These are phyloP conservation scores for Podila minutissima DNA, from an alignment of 192 early-diverging fungal genomes.

Conservation along the genomic window DNA sequence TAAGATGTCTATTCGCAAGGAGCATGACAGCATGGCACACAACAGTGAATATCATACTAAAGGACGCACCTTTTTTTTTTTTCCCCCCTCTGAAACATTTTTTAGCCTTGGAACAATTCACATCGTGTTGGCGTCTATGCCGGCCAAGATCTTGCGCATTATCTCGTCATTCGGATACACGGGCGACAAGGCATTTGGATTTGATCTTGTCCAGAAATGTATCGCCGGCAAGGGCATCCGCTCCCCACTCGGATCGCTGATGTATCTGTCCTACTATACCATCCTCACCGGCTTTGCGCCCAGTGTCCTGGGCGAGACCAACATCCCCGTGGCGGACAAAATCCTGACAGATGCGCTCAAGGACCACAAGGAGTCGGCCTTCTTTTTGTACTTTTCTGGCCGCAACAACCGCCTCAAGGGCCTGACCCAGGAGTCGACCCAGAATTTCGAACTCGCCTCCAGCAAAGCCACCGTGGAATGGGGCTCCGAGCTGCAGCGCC, in stretches of 20 bases:
- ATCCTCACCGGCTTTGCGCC: conserved; percentile 60
- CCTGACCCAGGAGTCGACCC: conserved; percentile 54
- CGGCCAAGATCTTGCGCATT: conserved; percentile 58
- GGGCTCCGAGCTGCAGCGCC: conserved; percentile 45
- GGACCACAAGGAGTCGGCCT: conserved; percentile 58
- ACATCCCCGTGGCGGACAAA: conserved; percentile 54
- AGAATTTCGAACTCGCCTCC: conserved; percentile 52
- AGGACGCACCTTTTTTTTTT: not conserved
- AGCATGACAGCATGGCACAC: not conserved
- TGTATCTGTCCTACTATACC: conserved; percentile 64
- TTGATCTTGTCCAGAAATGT: conserved; percentile 59
- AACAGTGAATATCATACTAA: not conserved
- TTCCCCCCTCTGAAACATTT: not conserved
- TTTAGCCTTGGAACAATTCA: conserved; percentile 53
- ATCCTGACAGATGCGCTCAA: conserved; percentile 56
- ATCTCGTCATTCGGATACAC: conserved; percentile 64
- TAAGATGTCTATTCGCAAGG: conserved; percentile 5
- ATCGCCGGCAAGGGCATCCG: conserved; percentile 59
- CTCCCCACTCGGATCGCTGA: conserved; percentile 60
- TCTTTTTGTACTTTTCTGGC: conserved; percentile 61
- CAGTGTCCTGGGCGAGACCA: conserved; percentile 52
- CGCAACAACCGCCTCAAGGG: conserved; percentile 60
- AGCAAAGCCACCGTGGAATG: conserved; percentile 44
- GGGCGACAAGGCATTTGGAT: conserved; percentile 63
- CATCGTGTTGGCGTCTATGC: conserved; percentile 57